These are phyloP conservation scores for Kentomonas sorsogonicus DNA, from an alignment of 208 protist species.

Conservation along the genomic window DNA sequence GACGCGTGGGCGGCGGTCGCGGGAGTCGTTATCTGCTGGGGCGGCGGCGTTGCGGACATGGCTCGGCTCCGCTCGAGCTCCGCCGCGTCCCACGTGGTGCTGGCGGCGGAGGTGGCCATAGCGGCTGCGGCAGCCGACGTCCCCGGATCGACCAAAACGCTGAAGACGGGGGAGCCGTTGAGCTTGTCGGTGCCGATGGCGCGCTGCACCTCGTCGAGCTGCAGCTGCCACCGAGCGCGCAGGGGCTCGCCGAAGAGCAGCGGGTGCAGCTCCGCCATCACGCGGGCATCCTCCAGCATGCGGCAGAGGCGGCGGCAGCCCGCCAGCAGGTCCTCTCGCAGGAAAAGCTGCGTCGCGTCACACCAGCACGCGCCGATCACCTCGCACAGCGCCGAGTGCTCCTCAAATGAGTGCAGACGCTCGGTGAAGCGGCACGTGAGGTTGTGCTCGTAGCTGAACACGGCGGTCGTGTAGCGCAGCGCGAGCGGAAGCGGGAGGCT, in stretches of 20 bases:
- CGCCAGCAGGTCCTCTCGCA: constrained; percentile 44
- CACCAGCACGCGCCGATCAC: constrained; percentile 71
- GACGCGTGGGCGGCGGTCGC: neutral
- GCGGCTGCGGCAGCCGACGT: constrained; percentile 1
- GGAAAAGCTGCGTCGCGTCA: constrained; percentile 64
- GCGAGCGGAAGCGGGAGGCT: constrained; percentile 41
- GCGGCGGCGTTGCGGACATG: neutral
- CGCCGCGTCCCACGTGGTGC: no score
- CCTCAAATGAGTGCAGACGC: constrained; percentile 46
- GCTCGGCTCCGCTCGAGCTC: neutral
- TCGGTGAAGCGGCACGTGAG: constrained; percentile 51
- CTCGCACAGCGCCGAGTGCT: constrained; percentile 53
- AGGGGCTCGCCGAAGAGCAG: constrained; percentile 74
- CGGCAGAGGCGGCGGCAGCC: constrained; percentile 42
- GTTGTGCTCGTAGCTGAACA: constrained; percentile 77
- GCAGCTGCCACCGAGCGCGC: constrained; percentile 81
- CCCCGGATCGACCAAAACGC: neutral
- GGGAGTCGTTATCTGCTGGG: neutral
- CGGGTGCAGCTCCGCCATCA: constrained; percentile 73
- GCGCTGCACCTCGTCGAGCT: constrained; percentile 85
- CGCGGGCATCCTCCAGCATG: constrained; percentile 65
- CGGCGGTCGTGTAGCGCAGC: constrained; percentile 57
- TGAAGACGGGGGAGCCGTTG: neutral
- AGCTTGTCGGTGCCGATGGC: constrained; percentile 54
- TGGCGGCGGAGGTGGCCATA: neutral